A percentile compares a stretch with the other conserved stretches of the same genome.
Evolutionary conservation across 495 filamentous ascomycete species (phyloP).

Genomic region (Glutinoglossum americanum): DNA sequence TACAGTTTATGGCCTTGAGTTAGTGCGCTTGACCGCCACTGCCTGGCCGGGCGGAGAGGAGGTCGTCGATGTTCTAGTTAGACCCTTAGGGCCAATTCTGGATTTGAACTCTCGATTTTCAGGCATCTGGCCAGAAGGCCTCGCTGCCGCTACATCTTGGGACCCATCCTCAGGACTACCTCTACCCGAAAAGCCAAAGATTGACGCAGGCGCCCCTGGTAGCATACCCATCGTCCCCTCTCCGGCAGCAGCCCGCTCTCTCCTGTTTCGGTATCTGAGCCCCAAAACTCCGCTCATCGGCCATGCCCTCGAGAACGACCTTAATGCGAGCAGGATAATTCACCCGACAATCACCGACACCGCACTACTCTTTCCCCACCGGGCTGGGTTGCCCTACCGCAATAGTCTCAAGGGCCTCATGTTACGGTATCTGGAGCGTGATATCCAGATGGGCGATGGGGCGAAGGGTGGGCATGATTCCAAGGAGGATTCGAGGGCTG

Average conservation of each 20-base stretch:
- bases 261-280: constrained; percentile 48
- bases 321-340: constrained; percentile 61
- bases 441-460: constrained; percentile 53
- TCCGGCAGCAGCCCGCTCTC: constrained; percentile 43
- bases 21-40: constrained; percentile 70
- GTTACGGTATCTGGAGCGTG: constrained; percentile 36
- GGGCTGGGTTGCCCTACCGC: constrained; percentile 48
- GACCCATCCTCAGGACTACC: constrained; percentile 8
- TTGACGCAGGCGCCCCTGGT: constrained; percentile 5
- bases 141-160: constrained; percentile 43
- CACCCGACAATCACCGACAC: constrained; percentile 78
- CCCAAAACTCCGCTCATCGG: constrained; percentile 68
- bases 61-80: constrained; percentile 68
- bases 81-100: constrained; percentile 60
- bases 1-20: constrained; percentile 64
- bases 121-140: constrained; percentile 56
- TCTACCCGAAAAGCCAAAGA: background rate
- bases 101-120: constrained; percentile 85
- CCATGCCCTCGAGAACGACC: constrained; percentile 87
- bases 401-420: constrained; percentile 51
- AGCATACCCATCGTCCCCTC: constrained; percentile 45
- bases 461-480: constrained; percentile 54
- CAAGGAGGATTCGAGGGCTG: constrained; percentile 68
- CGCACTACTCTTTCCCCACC: constrained; percentile 61
- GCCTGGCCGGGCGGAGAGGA: constrained; percentile 61